These are phyloP conservation scores for Taphrina wiesneri DNA, from an alignment of 1,139 yeast genomes.

Conservation along the genomic window DNA sequence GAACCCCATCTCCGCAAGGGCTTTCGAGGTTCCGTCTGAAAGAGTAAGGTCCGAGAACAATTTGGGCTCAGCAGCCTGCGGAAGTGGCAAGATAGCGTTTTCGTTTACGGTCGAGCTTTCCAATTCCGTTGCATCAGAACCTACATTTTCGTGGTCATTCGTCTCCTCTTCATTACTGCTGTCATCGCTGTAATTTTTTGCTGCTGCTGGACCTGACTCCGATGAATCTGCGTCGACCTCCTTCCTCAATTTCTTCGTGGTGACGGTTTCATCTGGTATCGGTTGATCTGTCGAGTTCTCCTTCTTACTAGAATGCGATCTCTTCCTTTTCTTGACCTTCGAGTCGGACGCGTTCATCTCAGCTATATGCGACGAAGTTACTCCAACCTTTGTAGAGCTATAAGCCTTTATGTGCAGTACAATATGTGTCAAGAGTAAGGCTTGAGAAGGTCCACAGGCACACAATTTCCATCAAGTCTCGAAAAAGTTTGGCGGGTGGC, in stretches of 20 bases:
- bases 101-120: conserved; percentile 27
- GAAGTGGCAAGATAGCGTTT: conserved; percentile 20
- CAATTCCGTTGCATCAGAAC: conserved; percentile 1
- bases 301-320: conserved; percentile 15
- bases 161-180: neutral
- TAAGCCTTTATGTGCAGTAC: neutral
- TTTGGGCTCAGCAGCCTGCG: conserved; percentile 39
- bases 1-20: conserved; percentile 82
- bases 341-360: neutral
- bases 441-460: neutral
- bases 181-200: conserved; percentile 40
- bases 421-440: neutral
- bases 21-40: conserved; percentile 76
- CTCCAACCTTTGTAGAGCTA: no score
- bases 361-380: neutral
- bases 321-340: conserved; percentile 21
- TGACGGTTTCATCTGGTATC: conserved; percentile 10
- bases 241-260: neutral
- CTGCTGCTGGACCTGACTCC: conserved; percentile 40
- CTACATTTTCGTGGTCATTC: neutral
- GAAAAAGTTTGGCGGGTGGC: conserved; percentile 2
- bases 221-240: conserved; percentile 38
- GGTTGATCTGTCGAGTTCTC: neutral
- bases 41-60: conserved; percentile 62
- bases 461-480: neutral